Percentiles rank a stretch among this genome's conserved stretches.
Evolutionary conservation across 305 asterid species (phyloP).

Genomic region (Striga hermonthica): DNA sequence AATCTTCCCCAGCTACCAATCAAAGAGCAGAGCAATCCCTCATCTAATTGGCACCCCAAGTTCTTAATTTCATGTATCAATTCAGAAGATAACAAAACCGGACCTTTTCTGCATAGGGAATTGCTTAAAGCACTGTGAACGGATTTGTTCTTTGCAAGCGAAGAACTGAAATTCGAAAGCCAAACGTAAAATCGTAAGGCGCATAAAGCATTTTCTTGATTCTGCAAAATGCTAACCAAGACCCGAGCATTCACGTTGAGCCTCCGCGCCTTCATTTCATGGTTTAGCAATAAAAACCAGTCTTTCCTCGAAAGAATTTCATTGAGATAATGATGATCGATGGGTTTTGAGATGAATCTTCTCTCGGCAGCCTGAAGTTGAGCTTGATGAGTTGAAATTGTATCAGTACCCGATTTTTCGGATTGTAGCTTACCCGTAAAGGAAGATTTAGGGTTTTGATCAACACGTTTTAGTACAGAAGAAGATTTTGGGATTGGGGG

Average conservation of each 20-base stretch:
- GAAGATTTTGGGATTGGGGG: conserved; percentile 30
- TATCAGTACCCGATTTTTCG: conserved; percentile 34
- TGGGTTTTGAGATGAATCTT: conserved; percentile 31
- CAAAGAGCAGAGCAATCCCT: conserved; percentile 66
- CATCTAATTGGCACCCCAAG: conserved; percentile 58
- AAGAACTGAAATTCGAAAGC: conserved; percentile 44
- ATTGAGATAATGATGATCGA: conserved; percentile 53
- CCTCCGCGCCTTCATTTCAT: conserved; percentile 54
- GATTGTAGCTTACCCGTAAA: conserved; percentile 48
- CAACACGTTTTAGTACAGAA: conserved; percentile 31
- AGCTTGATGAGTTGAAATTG: conserved; percentile 38
- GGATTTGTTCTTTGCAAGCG: conserved; percentile 50
- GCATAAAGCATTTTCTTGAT: conserved; percentile 65
- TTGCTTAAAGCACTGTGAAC: conserved; percentile 57
- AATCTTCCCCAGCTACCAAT: conserved; percentile 92
- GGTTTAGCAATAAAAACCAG: conserved; percentile 74
- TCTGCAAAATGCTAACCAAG: conserved; percentile 68
- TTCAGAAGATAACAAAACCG: conserved; percentile 69
- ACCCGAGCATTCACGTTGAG: conserved; percentile 41
- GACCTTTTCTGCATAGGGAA: conserved; percentile 67
- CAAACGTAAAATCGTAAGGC: conserved; percentile 69
- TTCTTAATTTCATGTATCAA: conserved; percentile 54
- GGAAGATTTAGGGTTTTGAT: conserved; percentile 32
- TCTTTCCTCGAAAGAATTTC: conserved; percentile 69
- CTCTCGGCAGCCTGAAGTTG: conserved; percentile 29